Evolutionary conservation across 768 basidiomycete species (phyloP).

Genomic region (Xerocomus brunneocitrinus): DNA sequence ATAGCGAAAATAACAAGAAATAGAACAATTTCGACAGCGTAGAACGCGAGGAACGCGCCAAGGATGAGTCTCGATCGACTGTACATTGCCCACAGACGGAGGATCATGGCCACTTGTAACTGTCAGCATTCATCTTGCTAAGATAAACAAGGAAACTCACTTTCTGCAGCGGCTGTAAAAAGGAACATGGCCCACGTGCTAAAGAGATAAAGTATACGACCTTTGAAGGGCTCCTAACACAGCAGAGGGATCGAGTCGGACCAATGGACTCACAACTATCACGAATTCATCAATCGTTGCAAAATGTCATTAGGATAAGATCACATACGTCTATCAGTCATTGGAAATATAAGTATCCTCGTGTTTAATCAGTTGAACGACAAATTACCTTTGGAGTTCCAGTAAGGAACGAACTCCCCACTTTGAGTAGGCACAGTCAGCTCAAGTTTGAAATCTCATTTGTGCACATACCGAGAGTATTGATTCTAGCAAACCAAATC

Average conservation of each 20-base stretch:
- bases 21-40: not conserved
- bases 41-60: not conserved
- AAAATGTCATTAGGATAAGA: not conserved
- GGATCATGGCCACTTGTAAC: not conserved
- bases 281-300: not conserved
- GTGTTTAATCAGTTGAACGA: not conserved
- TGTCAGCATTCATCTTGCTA: not conserved
- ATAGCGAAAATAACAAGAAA: not conserved
- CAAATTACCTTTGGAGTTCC: not conserved
- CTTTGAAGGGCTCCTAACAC: not conserved
- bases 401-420: not conserved
- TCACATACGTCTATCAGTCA: not conserved
- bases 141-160: not conserved
- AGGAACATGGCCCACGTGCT: not conserved
- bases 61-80: not conserved
- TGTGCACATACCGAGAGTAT: not conserved
- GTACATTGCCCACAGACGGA: not conserved
- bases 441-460: not conserved
- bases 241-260: too few relatives aligned
- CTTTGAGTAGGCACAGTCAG: not conserved
- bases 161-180: conserved; percentile 1
- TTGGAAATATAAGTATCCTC: not conserved
- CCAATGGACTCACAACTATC: not conserved
- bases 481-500: not conserved
- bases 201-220: not conserved